phyloP scores from a whole-genome alignment of 148 eudicot species.

The Arctostaphylos glauca region DNA sequence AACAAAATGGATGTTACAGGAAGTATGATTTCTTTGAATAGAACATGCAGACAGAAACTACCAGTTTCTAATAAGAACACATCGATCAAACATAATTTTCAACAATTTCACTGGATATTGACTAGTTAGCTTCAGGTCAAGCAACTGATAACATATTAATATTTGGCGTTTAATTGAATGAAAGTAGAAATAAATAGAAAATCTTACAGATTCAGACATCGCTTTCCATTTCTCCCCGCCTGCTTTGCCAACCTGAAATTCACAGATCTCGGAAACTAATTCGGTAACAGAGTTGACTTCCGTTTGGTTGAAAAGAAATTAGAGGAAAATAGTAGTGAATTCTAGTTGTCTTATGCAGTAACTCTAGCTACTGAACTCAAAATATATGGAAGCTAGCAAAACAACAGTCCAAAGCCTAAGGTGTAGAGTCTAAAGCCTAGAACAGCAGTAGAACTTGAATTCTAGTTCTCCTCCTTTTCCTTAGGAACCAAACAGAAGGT shows the following conservation, averaged over 20 bases:
- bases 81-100: not conserved
- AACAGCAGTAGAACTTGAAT: not conserved
- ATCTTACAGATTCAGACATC: conserved; percentile 29
- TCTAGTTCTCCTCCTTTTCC: not conserved
- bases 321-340: not conserved
- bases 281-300: not conserved
- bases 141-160: not conserved
- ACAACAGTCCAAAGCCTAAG: not conserved
- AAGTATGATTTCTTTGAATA: not conserved
- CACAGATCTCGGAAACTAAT: not conserved
- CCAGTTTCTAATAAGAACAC: not conserved
- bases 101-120: not conserved
- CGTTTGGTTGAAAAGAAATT: not conserved
- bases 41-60: not conserved
- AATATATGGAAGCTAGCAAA: not conserved
- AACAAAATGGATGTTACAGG: not conserved
- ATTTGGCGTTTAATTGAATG: not conserved
- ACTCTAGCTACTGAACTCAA: not conserved
- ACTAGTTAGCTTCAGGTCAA: not conserved
- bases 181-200: not conserved
- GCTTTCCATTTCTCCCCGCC: conserved; percentile 29
- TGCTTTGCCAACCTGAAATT: conserved; percentile 23
- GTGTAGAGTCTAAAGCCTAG: no score
- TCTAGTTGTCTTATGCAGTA: not conserved
- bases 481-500: not conserved